Conservation (phyloP, 2,329 filamentous ascomycete genomes). For the Diaporthe ampelina region DNA sequence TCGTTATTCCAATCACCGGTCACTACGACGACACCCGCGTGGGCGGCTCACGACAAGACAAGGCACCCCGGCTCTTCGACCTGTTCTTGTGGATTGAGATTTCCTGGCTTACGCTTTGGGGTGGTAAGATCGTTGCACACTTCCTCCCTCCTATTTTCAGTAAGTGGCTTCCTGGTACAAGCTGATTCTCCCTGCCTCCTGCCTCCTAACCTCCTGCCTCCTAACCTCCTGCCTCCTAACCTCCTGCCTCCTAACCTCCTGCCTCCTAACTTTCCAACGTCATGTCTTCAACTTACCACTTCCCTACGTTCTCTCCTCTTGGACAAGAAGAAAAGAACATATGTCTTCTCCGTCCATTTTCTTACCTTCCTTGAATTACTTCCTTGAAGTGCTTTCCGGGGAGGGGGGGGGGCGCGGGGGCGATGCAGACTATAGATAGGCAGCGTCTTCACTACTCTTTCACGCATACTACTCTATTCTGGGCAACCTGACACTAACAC, state of each 20-base stretch:
- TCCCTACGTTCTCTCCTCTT: not conserved
- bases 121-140: constrained; percentile 75
- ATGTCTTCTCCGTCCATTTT: not conserved
- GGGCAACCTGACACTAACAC: not conserved
- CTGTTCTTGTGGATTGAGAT: constrained; percentile 80
- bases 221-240: too few species aligned
- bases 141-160: constrained; percentile 71
- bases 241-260: too few species aligned
- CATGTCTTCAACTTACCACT: too few species aligned
- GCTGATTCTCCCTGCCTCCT: not conserved
- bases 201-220: not conserved
- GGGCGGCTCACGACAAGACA: constrained; percentile 46
- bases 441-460: not conserved
- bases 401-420: too few species aligned
- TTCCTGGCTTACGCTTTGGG: constrained; percentile 77
- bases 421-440: too few species aligned
- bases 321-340: not conserved
- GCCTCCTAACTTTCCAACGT: too few species aligned
- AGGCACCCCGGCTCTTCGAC: constrained; percentile 62
- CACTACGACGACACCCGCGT: constrained; percentile 55
- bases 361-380: too few species aligned
- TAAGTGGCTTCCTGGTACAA: not conserved
- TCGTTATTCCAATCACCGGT: constrained; percentile 65
- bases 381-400: too few species aligned
- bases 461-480: not conserved